These are phyloP conservation scores for Rhizopogon salebrosus DNA, from an alignment of 768 basidiomycete genomes.

Conservation along the genomic window DNA sequence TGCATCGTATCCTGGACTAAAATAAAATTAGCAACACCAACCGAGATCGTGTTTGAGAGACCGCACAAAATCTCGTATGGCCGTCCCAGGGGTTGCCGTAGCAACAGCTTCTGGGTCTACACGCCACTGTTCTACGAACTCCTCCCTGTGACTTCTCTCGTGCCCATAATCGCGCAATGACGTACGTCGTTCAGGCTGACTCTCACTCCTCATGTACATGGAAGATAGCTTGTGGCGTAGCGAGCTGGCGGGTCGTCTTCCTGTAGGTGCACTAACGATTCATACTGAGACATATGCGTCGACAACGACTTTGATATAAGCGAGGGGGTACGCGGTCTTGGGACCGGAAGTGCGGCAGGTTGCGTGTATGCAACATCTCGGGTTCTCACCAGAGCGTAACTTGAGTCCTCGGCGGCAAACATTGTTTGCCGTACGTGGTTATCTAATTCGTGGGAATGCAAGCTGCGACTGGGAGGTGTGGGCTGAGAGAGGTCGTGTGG, in stretches of 20 bases:
- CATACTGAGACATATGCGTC: conserved; percentile 27
- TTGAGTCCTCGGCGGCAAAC: neutral
- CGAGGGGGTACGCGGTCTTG: conserved; percentile 15
- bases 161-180: conserved; percentile 11
- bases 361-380: conserved; percentile 26
- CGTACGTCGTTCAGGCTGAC: conserved; percentile 15
- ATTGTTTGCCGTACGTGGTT: conserved; percentile 1
- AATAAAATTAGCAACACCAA: conserved; percentile 7
- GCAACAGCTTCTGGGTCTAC: conserved; percentile 19
- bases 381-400: conserved; percentile 17
- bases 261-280: conserved; percentile 19
- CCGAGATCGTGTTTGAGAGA: neutral
- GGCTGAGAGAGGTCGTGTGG: conserved; percentile 16
- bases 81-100: conserved; percentile 14
- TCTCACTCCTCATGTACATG: conserved; percentile 17
- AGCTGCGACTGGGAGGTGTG: conserved; percentile 9
- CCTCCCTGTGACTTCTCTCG: conserved; percentile 20
- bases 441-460: conserved; percentile 11
- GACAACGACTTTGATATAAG: conserved; percentile 19
- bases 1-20: neutral
- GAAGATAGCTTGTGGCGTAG: conserved; percentile 20
- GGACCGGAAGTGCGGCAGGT: conserved; percentile 6
- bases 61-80: conserved; percentile 11
- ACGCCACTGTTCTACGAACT: conserved; percentile 25
- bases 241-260: conserved; percentile 11